phyloP scores from a whole-genome alignment of 306 rosid genomes.

The Dryas alaskensis region DNA sequence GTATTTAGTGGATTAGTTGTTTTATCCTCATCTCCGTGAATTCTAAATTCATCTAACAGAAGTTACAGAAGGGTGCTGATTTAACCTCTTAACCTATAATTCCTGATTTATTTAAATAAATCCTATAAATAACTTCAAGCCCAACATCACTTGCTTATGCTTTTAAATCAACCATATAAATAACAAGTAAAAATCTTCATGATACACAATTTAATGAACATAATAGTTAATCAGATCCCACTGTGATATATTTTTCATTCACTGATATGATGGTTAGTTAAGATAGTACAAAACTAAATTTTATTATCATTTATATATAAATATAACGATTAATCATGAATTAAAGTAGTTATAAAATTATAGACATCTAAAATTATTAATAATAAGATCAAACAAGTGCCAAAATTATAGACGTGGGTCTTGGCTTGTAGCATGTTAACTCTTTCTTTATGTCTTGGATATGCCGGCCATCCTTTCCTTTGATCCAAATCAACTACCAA shows the following conservation, averaged over 20 bases:
- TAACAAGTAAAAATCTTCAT: no score
- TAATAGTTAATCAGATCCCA: no score
- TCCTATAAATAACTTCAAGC: background rate
- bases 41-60: background rate
- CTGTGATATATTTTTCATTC: no score
- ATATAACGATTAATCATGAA: background rate
- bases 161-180: no score
- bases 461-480: conserved; percentile 66
- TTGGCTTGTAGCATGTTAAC: conserved; percentile 43
- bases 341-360: no score
- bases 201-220: no score
- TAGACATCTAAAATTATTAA: no score
- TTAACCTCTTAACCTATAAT: conserved; percentile 3
- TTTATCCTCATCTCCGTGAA: conserved; percentile 37
- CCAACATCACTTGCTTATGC: no score
- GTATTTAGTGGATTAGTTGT: conserved; percentile 36
- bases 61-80: no score
- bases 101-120: conserved; percentile 14
- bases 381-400: background rate
- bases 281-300: background rate
- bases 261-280: no score
- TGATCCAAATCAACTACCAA: conserved; percentile 8
- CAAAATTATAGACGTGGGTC: conserved; percentile 37
- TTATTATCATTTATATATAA: background rate
- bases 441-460: conserved; percentile 46